Conservation (phyloP, 805 yeast genomes). For the Ogataea populi-albae region DNA sequence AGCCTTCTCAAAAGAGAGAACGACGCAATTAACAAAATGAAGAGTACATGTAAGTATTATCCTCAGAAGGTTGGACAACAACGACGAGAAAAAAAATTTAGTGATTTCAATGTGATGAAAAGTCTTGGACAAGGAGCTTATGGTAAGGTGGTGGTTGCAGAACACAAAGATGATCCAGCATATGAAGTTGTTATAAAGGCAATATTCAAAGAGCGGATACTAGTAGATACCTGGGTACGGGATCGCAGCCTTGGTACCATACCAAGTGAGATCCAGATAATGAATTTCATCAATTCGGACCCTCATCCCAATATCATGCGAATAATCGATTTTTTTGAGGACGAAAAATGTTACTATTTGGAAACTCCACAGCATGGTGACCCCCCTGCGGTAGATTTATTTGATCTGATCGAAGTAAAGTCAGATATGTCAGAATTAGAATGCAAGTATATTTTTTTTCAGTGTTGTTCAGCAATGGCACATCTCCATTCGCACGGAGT, state of each 20-base stretch:
- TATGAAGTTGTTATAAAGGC: conserved; percentile 80
- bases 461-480: conserved; percentile 71
- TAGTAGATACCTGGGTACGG: conserved; percentile 97
- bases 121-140: conserved; percentile 96
- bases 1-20: conserved; percentile 46
- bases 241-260: conserved; percentile 89
- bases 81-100: conserved; percentile 67
- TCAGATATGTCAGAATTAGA: conserved; percentile 78
- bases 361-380: conserved; percentile 89
- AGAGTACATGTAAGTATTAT: conserved; percentile 40
- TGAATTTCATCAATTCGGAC: conserved; percentile 71
- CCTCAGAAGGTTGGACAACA: conserved; percentile 61
- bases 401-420: conserved; percentile 86
- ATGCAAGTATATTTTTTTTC: conserved; percentile 73
- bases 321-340: conserved; percentile 90
- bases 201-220: conserved; percentile 85
- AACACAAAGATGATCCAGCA: conserved; percentile 57
- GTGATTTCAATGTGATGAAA: conserved; percentile 68
- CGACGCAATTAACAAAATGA: conserved; percentile 38
- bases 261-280: conserved; percentile 93
- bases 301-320: conserved; percentile 89
- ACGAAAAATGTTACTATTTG: conserved; percentile 80
- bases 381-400: conserved; percentile 88
- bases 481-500: conserved; percentile 85
- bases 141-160: conserved; percentile 85